A percentile compares a stretch with the other conserved stretches of the same genome.
Evolutionary conservation across 2,329 filamentous ascomycete species (phyloP).

Genomic region (Helminthosporium solani): DNA sequence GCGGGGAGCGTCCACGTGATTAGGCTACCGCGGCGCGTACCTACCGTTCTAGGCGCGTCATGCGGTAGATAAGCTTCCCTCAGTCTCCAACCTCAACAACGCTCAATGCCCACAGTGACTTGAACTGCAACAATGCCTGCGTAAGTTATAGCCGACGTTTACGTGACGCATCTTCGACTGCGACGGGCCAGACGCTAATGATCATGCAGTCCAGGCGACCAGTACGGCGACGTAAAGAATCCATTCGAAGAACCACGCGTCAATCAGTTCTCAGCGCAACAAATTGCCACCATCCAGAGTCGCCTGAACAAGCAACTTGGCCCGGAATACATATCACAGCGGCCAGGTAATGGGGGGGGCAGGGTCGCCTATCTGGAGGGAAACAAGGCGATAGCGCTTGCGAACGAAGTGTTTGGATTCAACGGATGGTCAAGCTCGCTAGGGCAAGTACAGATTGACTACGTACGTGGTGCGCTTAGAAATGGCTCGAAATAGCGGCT

Average conservation of each 20-base stretch:
- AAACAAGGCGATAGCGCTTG: constrained; percentile 92
- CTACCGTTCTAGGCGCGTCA: constrained; percentile 32
- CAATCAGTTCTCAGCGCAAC: constrained; percentile 79
- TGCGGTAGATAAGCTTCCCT: constrained; percentile 25
- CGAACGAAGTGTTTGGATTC: constrained; percentile 94
- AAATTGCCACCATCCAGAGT: constrained; percentile 84
- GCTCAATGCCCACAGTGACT: constrained; percentile 26
- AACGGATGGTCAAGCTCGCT: constrained; percentile 98
- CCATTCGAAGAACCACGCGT: constrained; percentile 80
- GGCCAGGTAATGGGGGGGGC: constrained; percentile 77
- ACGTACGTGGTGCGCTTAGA: constrained; percentile 52
- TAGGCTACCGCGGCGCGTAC: constrained; percentile 16
- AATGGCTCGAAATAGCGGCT: constrained; percentile 5
- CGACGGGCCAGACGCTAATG: constrained; percentile 15
- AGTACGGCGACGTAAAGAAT: constrained; percentile 56
- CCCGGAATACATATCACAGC: constrained; percentile 89
- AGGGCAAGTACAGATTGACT: constrained; percentile 91
- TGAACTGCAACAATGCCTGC: constrained; percentile 36
- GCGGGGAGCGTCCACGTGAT: constrained; percentile 9
- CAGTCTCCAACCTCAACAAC: constrained; percentile 20
- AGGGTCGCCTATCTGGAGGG: constrained; percentile 94
- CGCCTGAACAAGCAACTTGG: constrained; percentile 91
- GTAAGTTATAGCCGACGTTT: constrained; percentile 21
- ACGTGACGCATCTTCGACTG: background rate
- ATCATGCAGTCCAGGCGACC: constrained; percentile 38